Percentiles rank a stretch among this genome's conserved stretches.
phyloP scores from a whole-genome alignment of 1,284 basidiomycete genomes.

The Athelia sp. region DNA sequence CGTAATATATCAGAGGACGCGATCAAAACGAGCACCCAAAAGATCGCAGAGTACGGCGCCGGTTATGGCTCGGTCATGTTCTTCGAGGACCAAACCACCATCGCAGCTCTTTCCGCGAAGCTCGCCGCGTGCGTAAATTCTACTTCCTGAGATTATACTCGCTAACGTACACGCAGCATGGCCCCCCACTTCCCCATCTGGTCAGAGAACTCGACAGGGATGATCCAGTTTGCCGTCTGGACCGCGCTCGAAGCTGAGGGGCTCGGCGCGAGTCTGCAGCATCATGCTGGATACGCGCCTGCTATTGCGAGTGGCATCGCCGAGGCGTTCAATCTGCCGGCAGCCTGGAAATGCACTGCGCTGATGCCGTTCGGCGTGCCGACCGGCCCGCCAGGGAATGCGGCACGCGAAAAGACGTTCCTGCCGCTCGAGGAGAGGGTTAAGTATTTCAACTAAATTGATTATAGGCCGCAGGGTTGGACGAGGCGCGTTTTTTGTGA shows the following conservation, averaged over 20 bases:
- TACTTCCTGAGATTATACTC: background rate
- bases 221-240: background rate
- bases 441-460: background rate
- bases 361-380: background rate
- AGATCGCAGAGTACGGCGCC: background rate
- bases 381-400: background rate
- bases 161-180: background rate
- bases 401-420: background rate
- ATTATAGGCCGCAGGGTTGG: too few relatives aligned
- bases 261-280: slow-evolving; percentile 1
- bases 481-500: too few relatives aligned
- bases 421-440: background rate
- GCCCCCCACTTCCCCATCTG: background rate
- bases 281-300: background rate
- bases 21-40: background rate
- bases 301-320: background rate
- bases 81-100: slow-evolving; percentile 2
- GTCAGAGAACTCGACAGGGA: background rate
- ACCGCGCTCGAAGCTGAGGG: slow-evolving; percentile 2
- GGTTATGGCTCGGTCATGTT: slow-evolving; percentile 3
- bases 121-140: background rate
- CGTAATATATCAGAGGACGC: background rate
- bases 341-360: background rate
- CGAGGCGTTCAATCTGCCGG: background rate
- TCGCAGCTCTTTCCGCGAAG: background rate